phyloP scores from a whole-genome alignment of 495 filamentous ascomycete species.

The Penicillium pancosmium region DNA sequence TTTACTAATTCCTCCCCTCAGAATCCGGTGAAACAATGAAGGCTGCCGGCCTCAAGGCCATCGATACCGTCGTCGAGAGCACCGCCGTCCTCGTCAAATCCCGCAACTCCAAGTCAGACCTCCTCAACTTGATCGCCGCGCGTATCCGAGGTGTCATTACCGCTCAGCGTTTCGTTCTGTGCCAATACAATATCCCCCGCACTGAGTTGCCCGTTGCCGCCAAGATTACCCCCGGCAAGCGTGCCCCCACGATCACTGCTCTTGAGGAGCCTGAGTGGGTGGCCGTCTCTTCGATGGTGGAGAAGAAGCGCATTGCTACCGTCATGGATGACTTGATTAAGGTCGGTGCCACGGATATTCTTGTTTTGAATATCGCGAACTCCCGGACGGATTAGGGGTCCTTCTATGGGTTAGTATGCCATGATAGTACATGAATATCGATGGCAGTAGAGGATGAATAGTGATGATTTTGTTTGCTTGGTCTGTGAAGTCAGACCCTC shows the following conservation, averaged over 20 bases:
- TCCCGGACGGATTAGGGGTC: conserved; percentile 58
- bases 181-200: conserved; percentile 91
- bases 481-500: conserved; percentile 2
- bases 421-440: neutral
- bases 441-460: neutral
- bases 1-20: conserved; percentile 29
- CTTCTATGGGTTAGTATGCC: neutral
- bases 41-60: conserved; percentile 92
- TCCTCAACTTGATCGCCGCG: conserved; percentile 79
- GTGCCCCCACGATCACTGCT: conserved; percentile 85
- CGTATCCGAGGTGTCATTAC: conserved; percentile 92
- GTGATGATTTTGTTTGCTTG: conserved; percentile 10
- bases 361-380: conserved; percentile 87
- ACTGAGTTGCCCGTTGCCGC: conserved; percentile 64
- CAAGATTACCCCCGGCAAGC: conserved; percentile 88
- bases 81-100: conserved; percentile 92
- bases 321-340: conserved; percentile 88
- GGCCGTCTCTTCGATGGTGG: conserved; percentile 90
- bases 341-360: conserved; percentile 83
- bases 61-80: conserved; percentile 87
- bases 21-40: conserved; percentile 99
- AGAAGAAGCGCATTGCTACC: conserved; percentile 81
- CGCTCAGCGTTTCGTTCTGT: conserved; percentile 92
- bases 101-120: conserved; percentile 75
- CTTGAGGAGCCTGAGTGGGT: conserved; percentile 92